Base-by-base conservation (phyloP, 2,329 filamentous ascomycete genomes). In the Rutstroemia sp. region DNA sequence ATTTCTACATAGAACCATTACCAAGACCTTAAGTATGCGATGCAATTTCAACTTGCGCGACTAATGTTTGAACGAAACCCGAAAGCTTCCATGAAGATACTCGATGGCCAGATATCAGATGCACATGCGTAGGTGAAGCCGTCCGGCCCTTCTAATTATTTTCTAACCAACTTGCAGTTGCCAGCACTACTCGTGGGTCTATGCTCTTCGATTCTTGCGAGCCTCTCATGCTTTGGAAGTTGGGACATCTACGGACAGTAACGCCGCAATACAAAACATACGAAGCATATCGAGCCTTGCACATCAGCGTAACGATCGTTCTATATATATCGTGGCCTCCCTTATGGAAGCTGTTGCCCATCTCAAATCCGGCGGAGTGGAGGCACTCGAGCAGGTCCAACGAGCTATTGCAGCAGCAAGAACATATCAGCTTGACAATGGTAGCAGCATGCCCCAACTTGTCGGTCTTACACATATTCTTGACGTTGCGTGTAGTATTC, bases 201-300 rank as follows among this genome's bases (percentile, higher is more conserved):
- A 92, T 67, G 86, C 85, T 0, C 87, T 92, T 64, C 83, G 87
- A 7, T 83, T 92, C 47, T 72, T 92, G 14, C 87, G 88, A 62
- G 82, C 86, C 0, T 82, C 86, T 0, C 79, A 91, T 47, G 81
- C 86, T 58, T 72, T 90, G 50, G 80, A 88, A 62, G 76, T 78
- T 48, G 76, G 79, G 4, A 80, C 75, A 45, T 76, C 79, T 9
- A 77, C 81, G 12, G 88, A 92, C 58, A 75, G 77, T 1, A 76
- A 82, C 49, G 78, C 84, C 0, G 72, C 85, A 0, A 71, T 90
- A 2, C 85, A 89, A 19, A 87, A 90, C 62, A 74, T 92, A n/a
- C 79, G 81, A 52, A 77, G 78, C 25, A 82, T 91, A 27, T 74
- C 79, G 3, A 71, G 70, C 6, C 74, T 86, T 52, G 86, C 88